Conservation (phyloP, 2,329 filamentous ascomycete genomes). For the Epichloe sp. region DNA sequence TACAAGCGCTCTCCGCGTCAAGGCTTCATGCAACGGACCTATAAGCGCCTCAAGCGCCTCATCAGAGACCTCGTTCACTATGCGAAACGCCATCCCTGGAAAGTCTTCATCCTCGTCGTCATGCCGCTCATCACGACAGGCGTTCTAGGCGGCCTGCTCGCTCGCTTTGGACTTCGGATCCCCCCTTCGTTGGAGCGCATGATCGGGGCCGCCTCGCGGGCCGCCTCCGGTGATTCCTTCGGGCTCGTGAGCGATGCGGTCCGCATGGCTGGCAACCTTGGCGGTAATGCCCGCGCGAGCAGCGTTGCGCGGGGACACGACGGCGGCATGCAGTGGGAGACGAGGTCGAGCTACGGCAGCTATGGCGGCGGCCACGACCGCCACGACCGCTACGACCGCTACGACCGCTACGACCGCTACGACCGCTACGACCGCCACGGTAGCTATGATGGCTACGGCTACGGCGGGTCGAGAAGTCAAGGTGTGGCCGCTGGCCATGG, state of each 20-base stretch:
- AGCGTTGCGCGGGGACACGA: conserved; percentile 22
- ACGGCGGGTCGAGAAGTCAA: conserved; percentile 13
- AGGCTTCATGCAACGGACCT: conserved; percentile 61
- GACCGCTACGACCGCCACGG: no score
- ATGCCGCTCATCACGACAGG: conserved; percentile 81
- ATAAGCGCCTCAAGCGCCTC: conserved; percentile 65
- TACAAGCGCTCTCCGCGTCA: conserved; percentile 74
- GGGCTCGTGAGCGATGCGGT: conserved; percentile 43
- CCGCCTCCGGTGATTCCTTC: conserved; percentile 32
- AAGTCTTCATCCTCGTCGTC: conserved; percentile 76
- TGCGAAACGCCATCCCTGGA: conserved; percentile 70
- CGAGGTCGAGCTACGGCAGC: conserved; percentile 15
- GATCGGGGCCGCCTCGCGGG: conserved; percentile 39
- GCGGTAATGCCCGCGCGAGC: conserved; percentile 7
- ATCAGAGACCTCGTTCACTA: conserved; percentile 71
- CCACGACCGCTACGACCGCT: not conserved
- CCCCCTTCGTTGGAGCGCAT: conserved; percentile 50
- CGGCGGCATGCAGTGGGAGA: conserved; percentile 26
- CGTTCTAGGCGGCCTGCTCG: conserved; percentile 62
- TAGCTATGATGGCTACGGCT: conserved; percentile 8
- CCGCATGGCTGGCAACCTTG: conserved; percentile 33
- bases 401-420: conserved; percentile 13
- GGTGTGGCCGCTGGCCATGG: conserved; percentile 9
- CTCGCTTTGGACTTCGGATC: conserved; percentile 65
- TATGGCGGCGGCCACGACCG: not conserved